Evolutionary conservation across 2,329 filamentous ascomycete genomes (phyloP).

Genomic region (Talaromyces sp.): DNA sequence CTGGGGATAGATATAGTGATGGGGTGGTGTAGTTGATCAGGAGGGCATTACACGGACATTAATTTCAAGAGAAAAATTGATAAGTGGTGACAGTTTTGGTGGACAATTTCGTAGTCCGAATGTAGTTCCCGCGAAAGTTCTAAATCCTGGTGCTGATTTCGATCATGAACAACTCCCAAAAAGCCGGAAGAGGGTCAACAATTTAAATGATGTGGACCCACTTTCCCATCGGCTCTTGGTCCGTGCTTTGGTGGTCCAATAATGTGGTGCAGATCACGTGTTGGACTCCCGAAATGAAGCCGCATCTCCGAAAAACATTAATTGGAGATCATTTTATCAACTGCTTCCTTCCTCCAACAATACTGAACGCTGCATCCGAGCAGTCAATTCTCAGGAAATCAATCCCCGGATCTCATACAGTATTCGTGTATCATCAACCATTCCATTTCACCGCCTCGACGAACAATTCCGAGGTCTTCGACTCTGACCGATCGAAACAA

Average conservation of each 20-base stretch:
- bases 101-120: background rate
- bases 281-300: background rate
- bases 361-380: background rate
- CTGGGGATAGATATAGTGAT: background rate
- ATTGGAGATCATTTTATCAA: too few species aligned
- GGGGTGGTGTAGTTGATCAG: background rate
- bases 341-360: background rate
- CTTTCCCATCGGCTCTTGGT: background rate
- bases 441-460: background rate
- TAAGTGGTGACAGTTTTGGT: background rate
- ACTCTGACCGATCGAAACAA: background rate
- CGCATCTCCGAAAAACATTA: slow-evolving; percentile 6
- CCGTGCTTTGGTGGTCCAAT: background rate
- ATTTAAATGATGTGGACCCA: background rate
- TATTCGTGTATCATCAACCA: background rate
- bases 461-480: background rate
- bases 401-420: too few species aligned
- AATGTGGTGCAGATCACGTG: background rate
- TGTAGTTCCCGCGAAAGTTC: background rate
- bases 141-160: background rate
- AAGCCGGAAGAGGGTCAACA: background rate
- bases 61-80: background rate
- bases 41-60: background rate
- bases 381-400: too few species aligned
- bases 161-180: background rate